Percentiles rank a stretch among this genome's conserved stretches.
Evolutionary conservation across 1,284 basidiomycete genomes (phyloP).

Genomic region (Polyporus tsugae): DNA sequence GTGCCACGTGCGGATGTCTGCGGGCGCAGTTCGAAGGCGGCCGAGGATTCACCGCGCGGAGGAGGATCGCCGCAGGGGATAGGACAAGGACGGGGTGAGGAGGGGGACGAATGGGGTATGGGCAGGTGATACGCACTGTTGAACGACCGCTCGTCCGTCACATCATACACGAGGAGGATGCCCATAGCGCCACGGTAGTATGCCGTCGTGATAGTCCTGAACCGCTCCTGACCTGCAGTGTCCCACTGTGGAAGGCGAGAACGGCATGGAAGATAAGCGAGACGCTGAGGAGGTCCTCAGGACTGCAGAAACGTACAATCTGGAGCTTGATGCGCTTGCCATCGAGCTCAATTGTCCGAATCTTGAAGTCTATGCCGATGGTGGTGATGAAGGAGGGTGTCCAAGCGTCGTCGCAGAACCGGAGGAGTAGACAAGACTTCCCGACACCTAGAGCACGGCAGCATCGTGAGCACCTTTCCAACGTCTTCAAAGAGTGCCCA

Average conservation of each 20-base stretch:
- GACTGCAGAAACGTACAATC: slow-evolving; percentile 69
- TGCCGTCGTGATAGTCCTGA: slow-evolving; percentile 99
- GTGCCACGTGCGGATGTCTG: slow-evolving; percentile 99
- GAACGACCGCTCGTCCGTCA: slow-evolving; percentile 98
- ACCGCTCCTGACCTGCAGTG: slow-evolving; percentile 99
- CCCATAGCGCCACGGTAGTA: slow-evolving; percentile 99
- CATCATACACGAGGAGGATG: slow-evolving; percentile 98
- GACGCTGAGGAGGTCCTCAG: neutral
- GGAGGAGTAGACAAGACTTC: slow-evolving; percentile 97
- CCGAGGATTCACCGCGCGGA: neutral
- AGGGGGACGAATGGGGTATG: slow-evolving; percentile 10
- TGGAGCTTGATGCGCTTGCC: slow-evolving; percentile 97
- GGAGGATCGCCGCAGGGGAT: neutral
- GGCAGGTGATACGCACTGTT: slow-evolving; percentile 73
- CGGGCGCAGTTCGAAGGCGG: neutral
- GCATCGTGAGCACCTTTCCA: slow-evolving; percentile 13
- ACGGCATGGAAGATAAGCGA: neutral
- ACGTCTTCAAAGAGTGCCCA: neutral
- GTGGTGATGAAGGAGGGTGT: slow-evolving; percentile 99
- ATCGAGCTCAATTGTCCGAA: slow-evolving; percentile 95
- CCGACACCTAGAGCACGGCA: slow-evolving; percentile 78
- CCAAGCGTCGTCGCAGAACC: slow-evolving; percentile 99
- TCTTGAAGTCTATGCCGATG: slow-evolving; percentile 97
- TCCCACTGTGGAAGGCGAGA: slow-evolving; percentile 78
- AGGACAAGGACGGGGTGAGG: slow-evolving; percentile 9